Conservation (phyloP, 2,329 filamentous ascomycete genomes). For the Trichoderma koningii region DNA sequence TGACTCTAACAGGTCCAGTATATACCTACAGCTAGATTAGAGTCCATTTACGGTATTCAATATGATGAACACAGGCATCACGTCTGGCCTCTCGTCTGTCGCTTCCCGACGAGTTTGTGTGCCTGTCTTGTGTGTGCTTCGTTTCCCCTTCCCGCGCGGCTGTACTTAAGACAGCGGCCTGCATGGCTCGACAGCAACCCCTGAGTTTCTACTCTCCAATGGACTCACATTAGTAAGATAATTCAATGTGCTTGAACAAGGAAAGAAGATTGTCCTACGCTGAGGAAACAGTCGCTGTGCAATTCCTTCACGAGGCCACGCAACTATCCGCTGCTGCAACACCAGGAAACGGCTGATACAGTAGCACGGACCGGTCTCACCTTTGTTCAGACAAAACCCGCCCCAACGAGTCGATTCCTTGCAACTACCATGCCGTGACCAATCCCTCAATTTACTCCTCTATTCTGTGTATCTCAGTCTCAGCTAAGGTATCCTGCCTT, state of each 20-base stretch:
- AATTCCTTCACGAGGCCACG: not conserved
- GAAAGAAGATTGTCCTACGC: too few species aligned
- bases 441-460: too few species aligned
- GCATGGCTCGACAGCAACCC: too few species aligned
- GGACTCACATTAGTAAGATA: too few species aligned
- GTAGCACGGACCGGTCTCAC: not conserved
- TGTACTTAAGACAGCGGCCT: not conserved
- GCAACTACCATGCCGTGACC: too few species aligned
- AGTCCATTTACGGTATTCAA: not conserved
- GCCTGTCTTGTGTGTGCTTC: not conserved
- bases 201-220: too few species aligned
- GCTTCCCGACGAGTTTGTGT: not conserved
- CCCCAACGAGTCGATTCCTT: not conserved
- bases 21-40: too few species aligned
- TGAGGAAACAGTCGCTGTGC: not conserved
- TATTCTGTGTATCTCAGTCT: too few species aligned
- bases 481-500: too few species aligned
- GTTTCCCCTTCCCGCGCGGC: not conserved
- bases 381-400: not conserved
- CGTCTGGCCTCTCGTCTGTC: not conserved
- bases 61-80: too few species aligned
- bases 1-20: too few species aligned
- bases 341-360: constrained; percentile 5
- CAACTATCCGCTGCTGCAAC: not conserved
- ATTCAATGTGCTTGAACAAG: not conserved